Evolutionary conservation across 495 filamentous ascomycete genomes (phyloP).

Genomic region (Margaritispora aquatica): DNA sequence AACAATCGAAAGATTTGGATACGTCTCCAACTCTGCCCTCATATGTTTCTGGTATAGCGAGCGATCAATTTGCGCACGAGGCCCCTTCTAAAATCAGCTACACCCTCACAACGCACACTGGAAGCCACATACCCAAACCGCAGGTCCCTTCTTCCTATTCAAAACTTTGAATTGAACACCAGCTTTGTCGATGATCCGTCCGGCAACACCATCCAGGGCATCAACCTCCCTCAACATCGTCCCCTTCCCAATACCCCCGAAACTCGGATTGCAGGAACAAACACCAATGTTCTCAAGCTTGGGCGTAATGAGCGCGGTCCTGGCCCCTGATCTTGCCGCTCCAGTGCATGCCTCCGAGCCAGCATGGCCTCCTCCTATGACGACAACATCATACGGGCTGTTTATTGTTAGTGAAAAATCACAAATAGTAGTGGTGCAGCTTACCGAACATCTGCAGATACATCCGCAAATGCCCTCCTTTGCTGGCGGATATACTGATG

Average conservation of each 20-base stretch:
- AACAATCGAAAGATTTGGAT: slow-evolving; percentile 70
- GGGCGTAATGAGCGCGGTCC: slow-evolving; percentile 85
- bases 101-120: not conserved
- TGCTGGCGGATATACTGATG: slow-evolving; percentile 1
- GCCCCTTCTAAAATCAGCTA: slow-evolving; percentile 42
- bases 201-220: slow-evolving; percentile 87
- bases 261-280: slow-evolving; percentile 96
- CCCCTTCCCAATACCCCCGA: slow-evolving; percentile 98
- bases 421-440: not conserved
- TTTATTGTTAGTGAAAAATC: not conserved
- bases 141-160: slow-evolving; percentile 85
- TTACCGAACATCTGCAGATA: slow-evolving; percentile 12
- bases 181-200: slow-evolving; percentile 86
- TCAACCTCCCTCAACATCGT: slow-evolving; percentile 95
- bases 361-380: slow-evolving; percentile 94
- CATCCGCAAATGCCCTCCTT: slow-evolving; percentile 17
- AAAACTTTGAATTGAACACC: slow-evolving; percentile 86
- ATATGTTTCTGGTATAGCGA: slow-evolving; percentile 86
- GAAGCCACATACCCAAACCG: slow-evolving; percentile 61
- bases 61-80: slow-evolving; percentile 92
- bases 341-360: slow-evolving; percentile 94
- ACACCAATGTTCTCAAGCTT: slow-evolving; percentile 84
- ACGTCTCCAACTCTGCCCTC: slow-evolving; percentile 75
- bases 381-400: slow-evolving; percentile 65
- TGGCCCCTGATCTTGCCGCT: slow-evolving; percentile 81